Conservation (phyloP, 148 eudicot genomes). For the Silene conica region DNA sequence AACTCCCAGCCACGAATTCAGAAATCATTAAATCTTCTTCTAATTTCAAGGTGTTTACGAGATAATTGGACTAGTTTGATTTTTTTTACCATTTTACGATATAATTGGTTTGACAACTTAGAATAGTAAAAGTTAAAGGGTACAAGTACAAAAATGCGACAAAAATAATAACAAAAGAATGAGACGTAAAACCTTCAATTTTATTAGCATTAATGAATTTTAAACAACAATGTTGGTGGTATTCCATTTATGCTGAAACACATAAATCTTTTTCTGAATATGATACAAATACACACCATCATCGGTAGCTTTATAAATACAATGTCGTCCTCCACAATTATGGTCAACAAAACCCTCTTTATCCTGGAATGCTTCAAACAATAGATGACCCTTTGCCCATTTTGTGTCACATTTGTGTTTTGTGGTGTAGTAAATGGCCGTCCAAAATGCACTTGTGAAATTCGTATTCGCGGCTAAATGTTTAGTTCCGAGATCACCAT, state of each 20-base stretch:
- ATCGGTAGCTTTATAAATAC: conserved; percentile 24
- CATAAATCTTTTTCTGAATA: conserved; percentile 1
- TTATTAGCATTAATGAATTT: too few species aligned
- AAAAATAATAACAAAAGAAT: too few species aligned
- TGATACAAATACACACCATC: conserved; percentile 20
- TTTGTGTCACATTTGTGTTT: conserved; percentile 5
- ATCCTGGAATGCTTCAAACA: conserved; percentile 18
- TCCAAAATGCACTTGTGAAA: background rate
- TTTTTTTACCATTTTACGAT: too few species aligned
- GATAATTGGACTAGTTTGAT: too few species aligned
- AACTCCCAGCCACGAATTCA: too few species aligned
- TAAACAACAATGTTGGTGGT: background rate
- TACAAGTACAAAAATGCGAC: too few species aligned
- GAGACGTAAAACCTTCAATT: too few species aligned
- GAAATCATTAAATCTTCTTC: too few species aligned
- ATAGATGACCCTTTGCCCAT: conserved; percentile 10
- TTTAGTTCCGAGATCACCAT: background rate
- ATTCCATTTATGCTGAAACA: conserved; percentile 11
- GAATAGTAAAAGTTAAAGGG: too few species aligned
- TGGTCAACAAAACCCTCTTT: background rate
- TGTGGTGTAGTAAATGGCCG: background rate
- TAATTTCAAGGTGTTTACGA: too few species aligned
- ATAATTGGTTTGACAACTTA: too few species aligned
- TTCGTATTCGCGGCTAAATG: conserved; percentile 12
- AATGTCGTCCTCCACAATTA: conserved; percentile 32